A percentile compares a stretch with the other conserved stretches of the same genome.
phyloP scores from a whole-genome alignment of 148 eudicot species.

The Vaccinium vitisidaea region DNA sequence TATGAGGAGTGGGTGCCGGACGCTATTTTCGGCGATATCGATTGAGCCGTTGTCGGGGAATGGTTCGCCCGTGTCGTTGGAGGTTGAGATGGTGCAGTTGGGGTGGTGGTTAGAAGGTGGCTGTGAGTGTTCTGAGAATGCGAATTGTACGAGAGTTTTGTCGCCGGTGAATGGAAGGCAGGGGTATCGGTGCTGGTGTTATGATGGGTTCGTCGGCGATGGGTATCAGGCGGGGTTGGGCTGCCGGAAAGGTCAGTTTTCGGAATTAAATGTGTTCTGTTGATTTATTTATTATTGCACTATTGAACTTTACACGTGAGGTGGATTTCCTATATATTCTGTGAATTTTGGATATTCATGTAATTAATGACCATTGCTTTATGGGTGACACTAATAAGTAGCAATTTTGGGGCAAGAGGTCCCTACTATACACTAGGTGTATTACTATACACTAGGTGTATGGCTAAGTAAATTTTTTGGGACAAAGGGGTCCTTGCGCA shows the following conservation, averaged over 20 bases:
- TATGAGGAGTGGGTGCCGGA: conserved; percentile 27
- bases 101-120: conserved; percentile 57
- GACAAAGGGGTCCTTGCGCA: no score
- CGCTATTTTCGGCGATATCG: conserved; percentile 37
- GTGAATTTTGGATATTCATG: background rate
- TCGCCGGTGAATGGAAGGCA: conserved; percentile 22
- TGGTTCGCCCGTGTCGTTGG: conserved; percentile 34
- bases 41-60: conserved; percentile 18
- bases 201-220: conserved; percentile 43
- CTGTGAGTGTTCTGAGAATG: conserved; percentile 35
- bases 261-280: background rate
- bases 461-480: no score
- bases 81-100: conserved; percentile 37
- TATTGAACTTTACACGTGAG: background rate
- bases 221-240: conserved; percentile 39
- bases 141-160: conserved; percentile 26
- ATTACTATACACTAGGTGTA: no score
- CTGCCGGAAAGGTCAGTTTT: conserved; percentile 48
- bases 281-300: background rate
- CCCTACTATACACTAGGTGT: no score
- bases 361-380: background rate
- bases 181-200: conserved; percentile 42
- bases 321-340: background rate
- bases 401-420: no score
- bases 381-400: background rate